Conservation (phyloP, 768 basidiomycete genomes). For the Tulasnella sp. region DNA sequence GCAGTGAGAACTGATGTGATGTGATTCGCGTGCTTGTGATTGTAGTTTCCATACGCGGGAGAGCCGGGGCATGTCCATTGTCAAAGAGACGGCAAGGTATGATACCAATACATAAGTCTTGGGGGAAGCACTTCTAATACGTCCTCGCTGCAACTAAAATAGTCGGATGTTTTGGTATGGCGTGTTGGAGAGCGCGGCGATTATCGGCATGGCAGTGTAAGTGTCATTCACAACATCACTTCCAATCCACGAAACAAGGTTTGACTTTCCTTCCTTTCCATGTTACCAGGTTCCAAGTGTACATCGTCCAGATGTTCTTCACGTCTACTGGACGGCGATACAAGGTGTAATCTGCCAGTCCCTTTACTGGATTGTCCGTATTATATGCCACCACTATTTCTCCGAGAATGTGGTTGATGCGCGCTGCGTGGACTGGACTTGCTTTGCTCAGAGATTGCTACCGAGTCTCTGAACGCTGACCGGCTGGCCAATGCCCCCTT, state of each 20-base stretch:
- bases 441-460: too few relatives aligned
- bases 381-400: too few relatives aligned
- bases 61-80: slow-evolving; percentile 86
- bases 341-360: slow-evolving; percentile 67
- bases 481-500: too few relatives aligned
- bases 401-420: too few relatives aligned
- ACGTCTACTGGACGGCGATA: slow-evolving; percentile 84
- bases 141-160: slow-evolving; percentile 8
- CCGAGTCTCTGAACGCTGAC: too few relatives aligned
- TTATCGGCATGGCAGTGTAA: slow-evolving; percentile 82
- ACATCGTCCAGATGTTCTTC: slow-evolving; percentile 92
- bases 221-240: slow-evolving; percentile 28
- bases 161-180: slow-evolving; percentile 94
- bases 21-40: not conserved
- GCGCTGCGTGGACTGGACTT: too few relatives aligned
- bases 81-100: slow-evolving; percentile 81
- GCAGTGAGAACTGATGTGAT: not conserved
- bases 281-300: slow-evolving; percentile 67
- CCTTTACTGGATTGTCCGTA: too few relatives aligned
- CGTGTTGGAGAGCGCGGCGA: slow-evolving; percentile 62
- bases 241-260: too few relatives aligned
- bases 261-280: not conserved
- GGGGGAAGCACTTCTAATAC: not conserved
- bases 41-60: slow-evolving; percentile 86
- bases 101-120: slow-evolving; percentile 18